A percentile compares a stretch with the other conserved stretches of the same genome.
phyloP scores from a whole-genome alignment of 2,329 filamentous ascomycete species.

The Pseudogymnoascus sp. region DNA sequence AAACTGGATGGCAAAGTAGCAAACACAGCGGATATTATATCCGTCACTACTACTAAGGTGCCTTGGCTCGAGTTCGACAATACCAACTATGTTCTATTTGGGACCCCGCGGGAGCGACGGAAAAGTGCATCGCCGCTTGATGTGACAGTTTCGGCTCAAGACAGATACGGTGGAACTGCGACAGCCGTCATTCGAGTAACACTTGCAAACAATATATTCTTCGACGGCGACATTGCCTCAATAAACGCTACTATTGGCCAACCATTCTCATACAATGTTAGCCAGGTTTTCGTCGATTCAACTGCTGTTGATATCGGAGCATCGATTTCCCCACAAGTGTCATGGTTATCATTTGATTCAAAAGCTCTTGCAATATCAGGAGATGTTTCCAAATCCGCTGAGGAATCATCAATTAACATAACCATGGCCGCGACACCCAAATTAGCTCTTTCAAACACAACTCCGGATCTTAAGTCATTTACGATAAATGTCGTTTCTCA shows the following conservation, averaged over 20 bases:
- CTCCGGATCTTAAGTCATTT: constrained; percentile 21
- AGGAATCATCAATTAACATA: constrained; percentile 19
- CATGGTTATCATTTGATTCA: constrained; percentile 27
- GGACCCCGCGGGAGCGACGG: constrained; percentile 47
- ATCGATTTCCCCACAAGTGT: constrained; percentile 17
- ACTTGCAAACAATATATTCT: constrained; percentile 20
- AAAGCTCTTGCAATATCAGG: constrained; percentile 23
- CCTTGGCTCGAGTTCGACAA: constrained; percentile 66
- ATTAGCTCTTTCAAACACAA: constrained; percentile 11
- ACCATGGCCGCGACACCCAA: constrained; percentile 24
- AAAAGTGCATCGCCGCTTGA: constrained; percentile 52
- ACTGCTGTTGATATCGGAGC: constrained; percentile 23
- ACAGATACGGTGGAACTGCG: constrained; percentile 54
- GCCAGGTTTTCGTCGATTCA: constrained; percentile 21
- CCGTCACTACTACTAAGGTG: constrained; percentile 45
- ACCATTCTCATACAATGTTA: constrained; percentile 24
- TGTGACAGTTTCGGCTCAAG: constrained; percentile 54
- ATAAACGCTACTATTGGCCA: constrained; percentile 25
- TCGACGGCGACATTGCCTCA: constrained; percentile 11
- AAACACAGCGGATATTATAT: constrained; percentile 43
- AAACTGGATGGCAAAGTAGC: constrained; percentile 52
- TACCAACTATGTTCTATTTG: constrained; percentile 54
- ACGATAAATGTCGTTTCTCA: constrained; percentile 17
- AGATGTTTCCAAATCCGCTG: constrained; percentile 20
- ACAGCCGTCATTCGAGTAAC: constrained; percentile 46